Conservation (phyloP, 176 grass and related monocot genomes). For the Oryza officinalis region DNA sequence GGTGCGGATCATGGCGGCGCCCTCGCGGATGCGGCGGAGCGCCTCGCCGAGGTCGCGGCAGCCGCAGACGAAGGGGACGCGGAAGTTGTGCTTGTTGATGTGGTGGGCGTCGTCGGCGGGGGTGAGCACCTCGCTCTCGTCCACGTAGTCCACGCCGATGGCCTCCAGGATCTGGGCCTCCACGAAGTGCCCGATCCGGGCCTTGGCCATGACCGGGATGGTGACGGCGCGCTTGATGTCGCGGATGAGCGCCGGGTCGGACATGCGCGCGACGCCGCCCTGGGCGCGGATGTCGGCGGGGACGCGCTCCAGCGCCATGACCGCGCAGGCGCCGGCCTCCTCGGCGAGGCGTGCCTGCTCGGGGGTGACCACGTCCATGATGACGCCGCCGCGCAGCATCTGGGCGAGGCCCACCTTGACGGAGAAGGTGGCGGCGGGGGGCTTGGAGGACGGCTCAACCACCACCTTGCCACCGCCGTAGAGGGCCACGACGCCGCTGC, state of each 20-base stretch:
- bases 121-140: constrained; percentile 91
- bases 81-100: constrained; percentile 85
- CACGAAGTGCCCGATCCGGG: constrained; percentile 86
- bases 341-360: constrained; percentile 76
- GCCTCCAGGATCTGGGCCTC: constrained; percentile 81
- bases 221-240: constrained; percentile 95
- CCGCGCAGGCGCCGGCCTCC: constrained; percentile 78
- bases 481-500: constrained; percentile 46
- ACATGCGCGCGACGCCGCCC: constrained; percentile 80
- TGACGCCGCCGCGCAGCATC: constrained; percentile 85
- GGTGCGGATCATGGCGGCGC: constrained; percentile 86
- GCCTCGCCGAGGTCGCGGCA: constrained; percentile 81
- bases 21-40: constrained; percentile 68
- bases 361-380: constrained; percentile 74
- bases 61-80: constrained; percentile 78
- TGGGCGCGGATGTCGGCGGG: constrained; percentile 76
- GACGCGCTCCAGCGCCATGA: constrained; percentile 84
- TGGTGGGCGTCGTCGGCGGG: constrained; percentile 69
- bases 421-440: constrained; percentile 57
- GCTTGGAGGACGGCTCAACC: constrained; percentile 44
- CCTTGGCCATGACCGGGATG: constrained; percentile 98
- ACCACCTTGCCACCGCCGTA: constrained; percentile 53
- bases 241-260: constrained; percentile 69
- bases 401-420: constrained; percentile 76
- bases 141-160: constrained; percentile 80